Conservation (phyloP, 441 rosid species). For the Euphorbia schlechtendalii region DNA sequence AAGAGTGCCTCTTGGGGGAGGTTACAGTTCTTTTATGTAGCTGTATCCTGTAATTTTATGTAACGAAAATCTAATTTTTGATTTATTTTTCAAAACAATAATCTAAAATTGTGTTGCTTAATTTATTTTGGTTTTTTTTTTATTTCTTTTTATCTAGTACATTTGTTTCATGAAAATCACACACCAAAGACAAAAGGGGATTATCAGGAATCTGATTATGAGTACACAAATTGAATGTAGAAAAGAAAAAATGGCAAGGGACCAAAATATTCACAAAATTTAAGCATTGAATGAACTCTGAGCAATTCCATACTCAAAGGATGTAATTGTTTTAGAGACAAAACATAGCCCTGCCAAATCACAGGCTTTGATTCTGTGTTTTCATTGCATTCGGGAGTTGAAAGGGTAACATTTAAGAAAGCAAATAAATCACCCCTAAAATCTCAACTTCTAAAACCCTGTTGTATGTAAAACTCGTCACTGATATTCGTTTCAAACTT, state of each 20-base stretch:
- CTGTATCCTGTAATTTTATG: neutral
- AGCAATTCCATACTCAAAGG: neutral
- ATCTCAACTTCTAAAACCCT: slow-evolving; percentile 19
- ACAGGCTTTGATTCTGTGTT: slow-evolving; percentile 5
- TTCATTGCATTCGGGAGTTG: neutral
- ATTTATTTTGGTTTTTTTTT: neutral
- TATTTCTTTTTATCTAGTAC: neutral
- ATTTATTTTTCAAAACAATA: slow-evolving; percentile 3
- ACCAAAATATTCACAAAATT: too few species aligned
- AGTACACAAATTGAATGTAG: too few species aligned
- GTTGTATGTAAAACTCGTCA: slow-evolving; percentile 9
- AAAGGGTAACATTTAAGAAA: slow-evolving; percentile 3
- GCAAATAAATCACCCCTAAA: slow-evolving; percentile 14
- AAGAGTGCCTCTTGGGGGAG: slow-evolving; percentile 86
- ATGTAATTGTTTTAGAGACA: neutral
- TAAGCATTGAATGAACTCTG: too few species aligned
- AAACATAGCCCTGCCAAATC: slow-evolving; percentile 7
- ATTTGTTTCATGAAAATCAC: neutral
- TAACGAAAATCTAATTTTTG: neutral
- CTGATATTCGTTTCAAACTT: slow-evolving; percentile 4
- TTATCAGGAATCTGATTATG: too few species aligned
- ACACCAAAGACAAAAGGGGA: neutral
- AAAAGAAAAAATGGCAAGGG: too few species aligned
- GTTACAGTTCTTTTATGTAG: slow-evolving; percentile 59
- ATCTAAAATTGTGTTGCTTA: too few species aligned